phyloP scores from a whole-genome alignment of 2,329 filamentous ascomycete species.

The Beauveria pseudobassiana region DNA sequence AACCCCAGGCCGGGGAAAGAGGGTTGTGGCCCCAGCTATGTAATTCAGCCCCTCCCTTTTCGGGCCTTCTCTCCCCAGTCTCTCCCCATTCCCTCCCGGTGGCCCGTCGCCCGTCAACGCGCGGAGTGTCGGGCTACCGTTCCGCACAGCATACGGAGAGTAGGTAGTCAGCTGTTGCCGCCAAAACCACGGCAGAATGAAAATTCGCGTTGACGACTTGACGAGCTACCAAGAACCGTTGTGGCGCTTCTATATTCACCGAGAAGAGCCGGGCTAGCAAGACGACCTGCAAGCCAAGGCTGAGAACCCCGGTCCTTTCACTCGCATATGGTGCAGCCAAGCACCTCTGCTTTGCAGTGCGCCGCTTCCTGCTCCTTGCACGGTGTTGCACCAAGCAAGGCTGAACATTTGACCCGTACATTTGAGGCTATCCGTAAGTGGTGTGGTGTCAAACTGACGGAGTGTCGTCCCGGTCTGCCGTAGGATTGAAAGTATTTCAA shows the following conservation, averaged over 20 bases:
- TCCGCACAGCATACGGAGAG: not conserved
- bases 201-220: not conserved
- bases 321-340: not conserved
- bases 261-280: not conserved
- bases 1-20: not conserved
- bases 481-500: too few relatives aligned
- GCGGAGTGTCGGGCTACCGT: constrained; percentile 5
- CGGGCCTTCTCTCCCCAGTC: constrained; percentile 9
- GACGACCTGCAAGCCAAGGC: not conserved
- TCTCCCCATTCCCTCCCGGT: not conserved
- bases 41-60: not conserved
- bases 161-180: not conserved
- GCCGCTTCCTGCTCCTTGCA: not conserved
- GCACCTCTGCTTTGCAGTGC: not conserved
- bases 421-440: not conserved
- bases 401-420: not conserved
- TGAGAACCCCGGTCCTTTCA: not conserved
- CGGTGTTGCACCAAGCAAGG: not conserved
- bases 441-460: not conserved
- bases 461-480: constrained; percentile 6
- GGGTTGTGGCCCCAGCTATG: not conserved
- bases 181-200: not conserved
- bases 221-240: not conserved
- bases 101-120: not conserved
- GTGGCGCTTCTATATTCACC: not conserved